Evolutionary conservation across 169 alveolate species (phyloP).

Genomic region (Plasmodium sp.): DNA sequence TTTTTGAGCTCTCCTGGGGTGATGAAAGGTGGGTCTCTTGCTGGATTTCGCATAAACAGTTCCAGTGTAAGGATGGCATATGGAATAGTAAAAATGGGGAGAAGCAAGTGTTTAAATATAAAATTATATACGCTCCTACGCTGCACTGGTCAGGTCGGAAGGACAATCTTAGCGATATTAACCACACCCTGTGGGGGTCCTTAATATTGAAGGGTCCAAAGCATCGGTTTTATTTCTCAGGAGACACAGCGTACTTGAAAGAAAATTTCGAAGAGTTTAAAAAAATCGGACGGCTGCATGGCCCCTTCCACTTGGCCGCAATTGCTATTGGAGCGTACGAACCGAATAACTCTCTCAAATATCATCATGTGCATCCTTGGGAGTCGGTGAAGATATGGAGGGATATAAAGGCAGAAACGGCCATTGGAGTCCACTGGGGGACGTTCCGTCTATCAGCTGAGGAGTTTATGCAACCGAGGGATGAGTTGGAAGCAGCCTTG

Average conservation of each 20-base stretch:
- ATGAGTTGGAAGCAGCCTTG: conserved; percentile 68
- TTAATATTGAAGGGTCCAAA: conserved; percentile 69
- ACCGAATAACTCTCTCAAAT: conserved; percentile 54
- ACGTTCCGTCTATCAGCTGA: conserved; percentile 60
- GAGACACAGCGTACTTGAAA: conserved; percentile 65
- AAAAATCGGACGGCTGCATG: conserved; percentile 61
- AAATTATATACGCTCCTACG: conserved; percentile 56
- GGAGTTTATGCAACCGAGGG: conserved; percentile 64
- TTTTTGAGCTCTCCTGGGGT: conserved; percentile 63
- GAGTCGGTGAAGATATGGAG: conserved; percentile 72
- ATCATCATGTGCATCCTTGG: conserved; percentile 73
- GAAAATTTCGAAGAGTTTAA: conserved; percentile 64
- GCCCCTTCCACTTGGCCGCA: conserved; percentile 65
- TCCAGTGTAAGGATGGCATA: conserved; percentile 53
- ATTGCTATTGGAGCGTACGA: conserved; percentile 64
- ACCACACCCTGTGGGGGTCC: conserved; percentile 66
- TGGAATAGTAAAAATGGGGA: conserved; percentile 56
- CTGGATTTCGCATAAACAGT: conserved; percentile 39
- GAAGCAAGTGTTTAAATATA: conserved; percentile 21
- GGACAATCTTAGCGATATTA: conserved; percentile 34
- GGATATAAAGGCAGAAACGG: conserved; percentile 44
- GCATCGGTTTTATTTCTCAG: conserved; percentile 51
- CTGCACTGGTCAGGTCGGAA: conserved; percentile 70
- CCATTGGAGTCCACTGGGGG: conserved; percentile 70
- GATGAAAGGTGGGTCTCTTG: conserved; percentile 72